These are phyloP conservation scores for Pleurotus giganteus DNA, from an alignment of 768 basidiomycete species.

Conservation along the genomic window DNA sequence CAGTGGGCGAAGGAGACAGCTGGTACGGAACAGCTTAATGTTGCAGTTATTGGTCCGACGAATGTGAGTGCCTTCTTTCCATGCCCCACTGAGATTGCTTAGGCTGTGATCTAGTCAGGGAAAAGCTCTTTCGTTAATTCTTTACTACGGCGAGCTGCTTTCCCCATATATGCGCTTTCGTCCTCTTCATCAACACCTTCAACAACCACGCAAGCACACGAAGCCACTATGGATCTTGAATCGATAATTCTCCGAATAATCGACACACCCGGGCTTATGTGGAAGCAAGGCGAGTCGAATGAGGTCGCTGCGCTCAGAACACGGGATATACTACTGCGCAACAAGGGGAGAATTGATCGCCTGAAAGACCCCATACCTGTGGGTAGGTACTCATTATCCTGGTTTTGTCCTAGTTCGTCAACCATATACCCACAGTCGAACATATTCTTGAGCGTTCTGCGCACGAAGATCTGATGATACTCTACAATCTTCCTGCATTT, in stretches of 20 bases:
- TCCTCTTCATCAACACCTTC: slow-evolving; percentile 45
- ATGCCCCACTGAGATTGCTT: slow-evolving; percentile 1
- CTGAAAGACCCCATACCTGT: slow-evolving; percentile 76
- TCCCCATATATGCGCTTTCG: slow-evolving; percentile 60
- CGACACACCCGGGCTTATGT: slow-evolving; percentile 87
- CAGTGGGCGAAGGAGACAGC: slow-evolving; percentile 46
- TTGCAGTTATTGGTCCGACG: slow-evolving; percentile 81
- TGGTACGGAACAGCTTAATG: slow-evolving; percentile 49
- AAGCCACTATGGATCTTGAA: slow-evolving; percentile 48
- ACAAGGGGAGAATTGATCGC: slow-evolving; percentile 78
- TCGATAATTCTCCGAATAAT: slow-evolving; percentile 61
- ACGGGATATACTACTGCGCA: slow-evolving; percentile 76
- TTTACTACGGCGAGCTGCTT: slow-evolving; percentile 46
- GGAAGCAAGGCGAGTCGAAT: slow-evolving; percentile 30
- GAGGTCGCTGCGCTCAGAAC: slow-evolving; percentile 43
- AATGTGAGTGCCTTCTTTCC: slow-evolving; percentile 52
- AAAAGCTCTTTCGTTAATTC: slow-evolving; percentile 89
- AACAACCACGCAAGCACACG: slow-evolving; percentile 69
- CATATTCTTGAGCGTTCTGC: slow-evolving; percentile 68
- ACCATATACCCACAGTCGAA: slow-evolving; percentile 41
- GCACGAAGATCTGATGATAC: slow-evolving; percentile 84
- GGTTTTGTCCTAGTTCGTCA: slow-evolving; percentile 11
- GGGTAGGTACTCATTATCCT: slow-evolving; percentile 41
- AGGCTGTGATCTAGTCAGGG: slow-evolving; percentile 52
- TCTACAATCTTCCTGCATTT: slow-evolving; percentile 83